A percentile compares a stretch with the other conserved stretches of the same genome.
Conservation (phyloP, 2,329 filamentous ascomycete species). For the Pyrenophora seminiperda region DNA sequence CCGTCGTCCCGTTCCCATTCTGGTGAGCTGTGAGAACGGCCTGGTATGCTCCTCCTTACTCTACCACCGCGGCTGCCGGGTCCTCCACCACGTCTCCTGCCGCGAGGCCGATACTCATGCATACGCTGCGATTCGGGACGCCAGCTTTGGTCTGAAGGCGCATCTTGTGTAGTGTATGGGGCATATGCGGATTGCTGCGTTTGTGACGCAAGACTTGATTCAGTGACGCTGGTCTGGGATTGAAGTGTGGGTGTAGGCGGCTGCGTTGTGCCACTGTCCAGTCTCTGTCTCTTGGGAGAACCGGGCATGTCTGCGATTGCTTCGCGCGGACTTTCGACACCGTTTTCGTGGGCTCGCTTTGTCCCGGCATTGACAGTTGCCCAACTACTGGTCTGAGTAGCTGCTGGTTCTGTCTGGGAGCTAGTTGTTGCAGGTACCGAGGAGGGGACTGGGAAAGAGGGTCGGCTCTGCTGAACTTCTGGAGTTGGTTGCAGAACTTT, state of each 20-base stretch:
- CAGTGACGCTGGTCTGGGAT: constrained; percentile 39
- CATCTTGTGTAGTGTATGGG: constrained; percentile 38
- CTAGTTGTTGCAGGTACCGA: constrained; percentile 21
- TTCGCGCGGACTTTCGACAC: constrained; percentile 42
- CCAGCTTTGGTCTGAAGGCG: constrained; percentile 40
- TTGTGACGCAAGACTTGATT: constrained; percentile 31
- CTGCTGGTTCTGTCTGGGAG: constrained; percentile 24
- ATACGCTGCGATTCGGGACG: constrained; percentile 40
- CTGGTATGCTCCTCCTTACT: constrained; percentile 47
- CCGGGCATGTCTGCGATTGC: constrained; percentile 36
- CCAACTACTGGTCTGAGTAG: constrained; percentile 47
- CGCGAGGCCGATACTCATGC: constrained; percentile 37
- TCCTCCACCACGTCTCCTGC: constrained; percentile 50
- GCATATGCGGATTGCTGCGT: constrained; percentile 29
- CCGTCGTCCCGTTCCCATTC: constrained; percentile 52
- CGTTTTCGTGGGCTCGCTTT: constrained; percentile 48
- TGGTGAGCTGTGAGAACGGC: constrained; percentile 32
- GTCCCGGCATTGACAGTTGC: constrained; percentile 51
- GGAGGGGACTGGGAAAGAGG: constrained; percentile 6
- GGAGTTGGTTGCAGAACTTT: constrained; percentile 1
- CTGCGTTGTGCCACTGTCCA: constrained; percentile 35
- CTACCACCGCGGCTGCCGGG: constrained; percentile 47
- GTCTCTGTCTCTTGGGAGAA: constrained; percentile 54
- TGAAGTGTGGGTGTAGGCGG: constrained; percentile 27
- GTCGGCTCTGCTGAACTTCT: constrained; percentile 6